A percentile compares a stretch with the other conserved stretches of the same genome.
phyloP scores from a whole-genome alignment of 2,329 filamentous ascomycete species.

The Exophiala calicioides region DNA sequence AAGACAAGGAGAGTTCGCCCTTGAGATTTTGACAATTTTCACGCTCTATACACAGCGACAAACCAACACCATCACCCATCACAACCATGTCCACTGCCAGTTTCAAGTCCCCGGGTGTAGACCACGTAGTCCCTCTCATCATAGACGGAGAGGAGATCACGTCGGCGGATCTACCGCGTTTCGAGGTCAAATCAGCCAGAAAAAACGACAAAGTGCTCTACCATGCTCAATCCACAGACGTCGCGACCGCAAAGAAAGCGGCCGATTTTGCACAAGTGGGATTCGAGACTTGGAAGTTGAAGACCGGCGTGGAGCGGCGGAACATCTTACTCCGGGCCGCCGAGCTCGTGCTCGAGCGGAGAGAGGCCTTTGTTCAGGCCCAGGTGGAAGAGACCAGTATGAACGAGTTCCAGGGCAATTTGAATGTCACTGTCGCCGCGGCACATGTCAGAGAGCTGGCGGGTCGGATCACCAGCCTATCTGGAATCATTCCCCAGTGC shows the following conservation, averaged over 20 bases:
- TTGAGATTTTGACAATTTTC: too few relatives aligned
- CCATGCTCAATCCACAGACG: conserved; percentile 44
- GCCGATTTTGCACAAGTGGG: conserved; percentile 63
- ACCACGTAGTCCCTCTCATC: conserved; percentile 13
- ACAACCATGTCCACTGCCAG: too few relatives aligned
- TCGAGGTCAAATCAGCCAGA: not conserved
- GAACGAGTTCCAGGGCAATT: conserved; percentile 1
- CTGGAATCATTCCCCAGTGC: conserved; percentile 32
- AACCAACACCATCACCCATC: too few relatives aligned
- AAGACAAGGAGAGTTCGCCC: too few relatives aligned
- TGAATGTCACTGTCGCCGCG: conserved; percentile 1
- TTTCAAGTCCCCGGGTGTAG: too few relatives aligned
- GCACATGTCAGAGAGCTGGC: conserved; percentile 10
- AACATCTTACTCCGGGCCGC: conserved; percentile 60
- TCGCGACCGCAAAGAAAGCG: conserved; percentile 56
- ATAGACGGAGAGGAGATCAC: conserved; percentile 2
- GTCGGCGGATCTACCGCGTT: not conserved
- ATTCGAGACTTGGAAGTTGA: conserved; percentile 67
- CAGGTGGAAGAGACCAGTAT: conserved; percentile 13
- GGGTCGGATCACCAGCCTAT: conserved; percentile 3
- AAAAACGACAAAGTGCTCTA: not conserved
- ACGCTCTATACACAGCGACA: too few relatives aligned
- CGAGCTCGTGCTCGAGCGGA: conserved; percentile 59
- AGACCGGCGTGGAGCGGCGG: conserved; percentile 61
- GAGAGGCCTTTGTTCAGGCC: conserved; percentile 3